Percentiles rank a stretch among this genome's conserved stretches.
phyloP scores from a whole-genome alignment of 257 asterid species.

The Solanum dulcamara region DNA sequence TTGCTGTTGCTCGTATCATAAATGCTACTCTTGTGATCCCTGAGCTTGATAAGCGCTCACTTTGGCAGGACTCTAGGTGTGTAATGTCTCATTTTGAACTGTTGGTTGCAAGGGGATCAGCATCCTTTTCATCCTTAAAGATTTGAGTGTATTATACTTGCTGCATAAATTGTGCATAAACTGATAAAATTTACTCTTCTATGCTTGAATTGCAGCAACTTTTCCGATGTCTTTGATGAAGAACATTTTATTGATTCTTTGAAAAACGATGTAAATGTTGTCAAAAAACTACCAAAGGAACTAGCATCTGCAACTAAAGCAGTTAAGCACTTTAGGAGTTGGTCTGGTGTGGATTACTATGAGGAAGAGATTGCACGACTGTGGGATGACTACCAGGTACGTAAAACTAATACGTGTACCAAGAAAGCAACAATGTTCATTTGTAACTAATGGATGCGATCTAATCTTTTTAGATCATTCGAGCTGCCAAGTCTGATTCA shows the following conservation, averaged over 20 bases:
- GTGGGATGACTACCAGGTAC: slow-evolving; percentile 85
- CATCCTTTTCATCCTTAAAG: neutral
- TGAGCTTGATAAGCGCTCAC: slow-evolving; percentile 83
- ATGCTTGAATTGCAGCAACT: slow-evolving; percentile 53
- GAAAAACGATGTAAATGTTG: slow-evolving; percentile 56
- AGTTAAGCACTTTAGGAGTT: slow-evolving; percentile 83
- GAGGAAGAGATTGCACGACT: slow-evolving; percentile 64
- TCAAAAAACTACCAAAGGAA: slow-evolving; percentile 63
- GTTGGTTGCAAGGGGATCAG: neutral
- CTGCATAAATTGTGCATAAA: neutral
- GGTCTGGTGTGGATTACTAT: slow-evolving; percentile 87
- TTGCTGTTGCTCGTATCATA: slow-evolving; percentile 87
- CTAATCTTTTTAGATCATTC: slow-evolving; percentile 49
- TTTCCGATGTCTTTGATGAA: slow-evolving; percentile 91
- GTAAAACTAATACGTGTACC: neutral
- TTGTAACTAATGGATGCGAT: neutral
- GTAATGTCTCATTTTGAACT: neutral
- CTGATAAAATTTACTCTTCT: neutral
- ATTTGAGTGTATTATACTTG: neutral
- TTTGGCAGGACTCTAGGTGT: slow-evolving; percentile 95
- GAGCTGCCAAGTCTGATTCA: slow-evolving; percentile 95
- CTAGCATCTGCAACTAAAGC: slow-evolving; percentile 51
- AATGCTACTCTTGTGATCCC: slow-evolving; percentile 98
- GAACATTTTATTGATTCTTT: slow-evolving; percentile 58
- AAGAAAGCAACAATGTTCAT: neutral